Base-by-base conservation (phyloP, 2,329 filamentous ascomycete species). In the Alternaria alternata region DNA sequence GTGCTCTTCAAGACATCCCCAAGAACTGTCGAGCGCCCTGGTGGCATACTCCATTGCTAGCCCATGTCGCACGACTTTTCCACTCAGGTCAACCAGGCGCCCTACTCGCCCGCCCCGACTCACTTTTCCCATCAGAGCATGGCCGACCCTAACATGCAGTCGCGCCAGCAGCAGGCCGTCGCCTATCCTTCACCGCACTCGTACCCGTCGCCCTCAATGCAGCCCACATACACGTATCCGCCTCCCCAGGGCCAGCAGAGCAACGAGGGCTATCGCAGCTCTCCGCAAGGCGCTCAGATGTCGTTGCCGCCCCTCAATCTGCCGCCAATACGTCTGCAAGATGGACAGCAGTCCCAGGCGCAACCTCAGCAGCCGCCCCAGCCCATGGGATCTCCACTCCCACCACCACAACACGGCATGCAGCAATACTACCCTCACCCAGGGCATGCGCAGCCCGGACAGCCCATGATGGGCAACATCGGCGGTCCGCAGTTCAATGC, bases 321-420 rank as follows among this genome's bases (percentile, higher is more conserved):
- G 44, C 84, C 83, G 49, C 82, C 82, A 46, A 84, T 86, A 75
- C 82, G 83, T 67, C 74, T 82, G 65, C 76, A 82, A 61, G 81
- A 85, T 61, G 76, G 74, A 69, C 79, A 80, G 78, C 70, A 77
- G 63, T 69, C 65, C 20, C 68, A 69, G 57, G 71, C 68, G 57
- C 73, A 70, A 55, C 72, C 67, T 28, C 72, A 66, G 47, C 69
- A 70, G 48, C 74, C 61, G 59, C 77, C 65, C 68, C 77, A 77
- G 64, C 78, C 80, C 62, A 85, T 86, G 76, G 82, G 81, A 62
- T 86, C 86, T 34, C 82, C 84, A 14, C 77, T 86, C 64, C 84
- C 84, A 43, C 84, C 85, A 55, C 81, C 84, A 16, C 84, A 83
- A 75, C 79, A 81, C 54, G 81, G 81, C 49, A 85, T 86, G 80